Evolutionary conservation across 805 yeast genomes (phyloP).

Genomic region (Myxozyma neotropica): DNA sequence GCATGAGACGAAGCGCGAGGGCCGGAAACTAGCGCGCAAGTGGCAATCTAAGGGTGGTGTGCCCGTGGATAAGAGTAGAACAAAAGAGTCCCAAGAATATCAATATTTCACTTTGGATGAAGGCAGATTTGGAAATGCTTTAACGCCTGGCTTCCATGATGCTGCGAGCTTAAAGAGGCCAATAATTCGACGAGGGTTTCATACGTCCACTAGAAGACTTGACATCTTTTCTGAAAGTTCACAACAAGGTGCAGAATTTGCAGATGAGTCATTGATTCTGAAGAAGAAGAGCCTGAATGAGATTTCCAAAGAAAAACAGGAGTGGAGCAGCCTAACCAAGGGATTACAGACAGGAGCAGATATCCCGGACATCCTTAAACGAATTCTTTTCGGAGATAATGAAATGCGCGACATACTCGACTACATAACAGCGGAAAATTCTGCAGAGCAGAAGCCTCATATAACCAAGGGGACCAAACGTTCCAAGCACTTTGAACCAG

Average conservation of each 20-base stretch:
- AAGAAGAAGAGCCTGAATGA: too few species aligned
- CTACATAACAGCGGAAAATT: background rate
- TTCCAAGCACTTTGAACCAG: background rate
- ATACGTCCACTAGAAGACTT: background rate
- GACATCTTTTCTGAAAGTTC: background rate
- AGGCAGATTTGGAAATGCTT: background rate
- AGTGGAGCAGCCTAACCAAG: background rate
- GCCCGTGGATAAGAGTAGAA: background rate
- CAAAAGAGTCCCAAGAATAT: slow-evolving; percentile 17
- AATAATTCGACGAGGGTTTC: slow-evolving; percentile 11
- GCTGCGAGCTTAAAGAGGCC: background rate
- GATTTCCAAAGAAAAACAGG: background rate
- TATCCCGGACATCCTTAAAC: background rate
- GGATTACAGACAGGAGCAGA: background rate
- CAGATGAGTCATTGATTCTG: background rate
- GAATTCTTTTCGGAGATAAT: background rate
- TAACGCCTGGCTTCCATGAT: slow-evolving; percentile 12
- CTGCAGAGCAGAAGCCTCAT: too few species aligned
- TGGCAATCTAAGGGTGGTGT: slow-evolving; percentile 14
- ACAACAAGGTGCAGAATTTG: background rate
- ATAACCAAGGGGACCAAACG: too few species aligned
- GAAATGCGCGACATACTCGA: background rate
- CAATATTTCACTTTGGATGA: background rate
- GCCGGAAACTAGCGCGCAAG: slow-evolving; percentile 14
- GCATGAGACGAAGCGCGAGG: slow-evolving; percentile 4